Conservation (phyloP, 768 basidiomycete genomes). For the Boletales sp. region DNA sequence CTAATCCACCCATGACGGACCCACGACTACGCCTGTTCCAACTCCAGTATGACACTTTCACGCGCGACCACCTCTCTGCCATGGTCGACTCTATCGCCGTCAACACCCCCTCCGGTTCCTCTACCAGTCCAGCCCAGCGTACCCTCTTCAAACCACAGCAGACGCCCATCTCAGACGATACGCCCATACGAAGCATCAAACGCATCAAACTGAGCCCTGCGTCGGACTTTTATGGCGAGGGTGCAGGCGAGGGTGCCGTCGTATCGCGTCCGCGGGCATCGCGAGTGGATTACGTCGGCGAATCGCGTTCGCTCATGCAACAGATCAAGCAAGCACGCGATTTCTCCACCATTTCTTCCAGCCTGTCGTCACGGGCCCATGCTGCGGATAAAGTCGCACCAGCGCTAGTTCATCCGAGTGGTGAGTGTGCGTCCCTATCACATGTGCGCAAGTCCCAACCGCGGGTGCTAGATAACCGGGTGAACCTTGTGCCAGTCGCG, state of each 20-base stretch:
- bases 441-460: conserved; percentile 1
- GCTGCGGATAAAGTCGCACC: conserved; percentile 6
- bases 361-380: conserved; percentile 39
- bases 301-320: conserved; percentile 74
- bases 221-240: conserved; percentile 55
- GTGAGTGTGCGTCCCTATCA: conserved; percentile 12
- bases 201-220: conserved; percentile 74
- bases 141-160: conserved; percentile 48
- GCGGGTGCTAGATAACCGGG: conserved; percentile 8
- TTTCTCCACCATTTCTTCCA: conserved; percentile 72
- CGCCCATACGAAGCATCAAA: conserved; percentile 71
- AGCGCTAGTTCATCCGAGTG: neutral
- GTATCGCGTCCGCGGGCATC: conserved; percentile 46
- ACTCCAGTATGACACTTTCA: conserved; percentile 95
- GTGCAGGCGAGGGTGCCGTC: conserved; percentile 42
- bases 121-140: conserved; percentile 42
- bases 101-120: conserved; percentile 59
- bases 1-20: conserved; percentile 49
- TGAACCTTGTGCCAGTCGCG: conserved; percentile 10
- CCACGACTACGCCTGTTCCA: conserved; percentile 85
- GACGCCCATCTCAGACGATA: conserved; percentile 37
- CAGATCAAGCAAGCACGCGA: conserved; percentile 76
- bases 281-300: conserved; percentile 72
- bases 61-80: conserved; percentile 88
- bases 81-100: conserved; percentile 94